Evolutionary conservation across 164 flowering plant genomes (phyloP).

Genomic region (Malania oleifera): DNA sequence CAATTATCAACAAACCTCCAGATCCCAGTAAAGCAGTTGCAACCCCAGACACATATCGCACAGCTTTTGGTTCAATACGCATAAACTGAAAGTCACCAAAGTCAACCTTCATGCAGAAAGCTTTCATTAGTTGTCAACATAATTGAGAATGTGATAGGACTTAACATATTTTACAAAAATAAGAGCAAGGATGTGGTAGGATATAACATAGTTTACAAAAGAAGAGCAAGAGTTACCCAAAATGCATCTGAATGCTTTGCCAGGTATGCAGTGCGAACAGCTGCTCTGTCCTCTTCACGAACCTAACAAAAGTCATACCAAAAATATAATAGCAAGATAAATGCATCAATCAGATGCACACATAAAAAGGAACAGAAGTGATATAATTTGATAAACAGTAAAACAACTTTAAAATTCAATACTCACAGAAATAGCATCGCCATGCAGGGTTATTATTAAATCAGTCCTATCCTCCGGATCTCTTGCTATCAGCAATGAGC

Average conservation of each 20-base stretch:
- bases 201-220: not conserved
- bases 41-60: conserved; percentile 82
- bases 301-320: conserved; percentile 35
- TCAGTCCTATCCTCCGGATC: conserved; percentile 90
- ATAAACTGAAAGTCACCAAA: conserved; percentile 91
- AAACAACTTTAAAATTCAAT: not conserved
- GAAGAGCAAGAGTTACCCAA: conserved; percentile 48
- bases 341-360: not conserved
- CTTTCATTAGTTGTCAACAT: conserved; percentile 2
- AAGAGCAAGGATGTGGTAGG: not conserved
- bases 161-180: not conserved
- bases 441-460: conserved; percentile 66
- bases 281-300: conserved; percentile 48
- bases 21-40: conserved; percentile 89
- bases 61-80: conserved; percentile 81
- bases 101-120: conserved; percentile 62
- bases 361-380: not conserved
- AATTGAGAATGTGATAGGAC: not conserved
- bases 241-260: conserved; percentile 82
- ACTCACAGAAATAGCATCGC: conserved; percentile 75
- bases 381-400: not conserved
- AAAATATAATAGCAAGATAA: not conserved
- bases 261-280: conserved; percentile 59
- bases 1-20: conserved; percentile 55
- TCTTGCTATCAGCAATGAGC: conserved; percentile 84